A percentile compares a stretch with the other conserved stretches of the same genome.
phyloP scores from a whole-genome alignment of 805 yeast species.

The Dipodascus geniculatus region DNA sequence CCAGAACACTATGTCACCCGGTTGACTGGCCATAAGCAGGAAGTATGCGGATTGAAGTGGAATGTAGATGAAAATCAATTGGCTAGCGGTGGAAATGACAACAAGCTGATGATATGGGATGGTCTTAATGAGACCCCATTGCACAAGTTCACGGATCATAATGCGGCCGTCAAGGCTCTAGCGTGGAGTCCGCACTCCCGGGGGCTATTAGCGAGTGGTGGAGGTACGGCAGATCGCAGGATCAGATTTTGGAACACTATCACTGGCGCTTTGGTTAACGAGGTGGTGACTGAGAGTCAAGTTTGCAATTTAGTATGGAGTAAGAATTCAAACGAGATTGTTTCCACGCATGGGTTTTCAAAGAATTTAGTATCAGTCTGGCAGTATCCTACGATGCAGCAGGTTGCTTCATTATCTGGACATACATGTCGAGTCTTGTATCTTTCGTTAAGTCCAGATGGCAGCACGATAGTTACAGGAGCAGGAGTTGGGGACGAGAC shows the following conservation, averaged over 20 bases:
- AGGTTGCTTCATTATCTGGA: conserved; percentile 85
- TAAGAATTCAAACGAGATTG: conserved; percentile 79
- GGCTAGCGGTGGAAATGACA: conserved; percentile 95
- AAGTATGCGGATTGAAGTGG: conserved; percentile 95
- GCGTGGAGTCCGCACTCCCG: conserved; percentile 98
- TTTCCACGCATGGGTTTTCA: conserved; percentile 90
- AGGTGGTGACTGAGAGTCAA: conserved; percentile 92
- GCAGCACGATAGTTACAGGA: conserved; percentile 93
- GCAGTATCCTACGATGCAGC: conserved; percentile 90
- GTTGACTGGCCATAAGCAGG: conserved; percentile 74
- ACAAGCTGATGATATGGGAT: conserved; percentile 78
- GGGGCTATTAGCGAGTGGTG: conserved; percentile 89
- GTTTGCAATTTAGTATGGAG: conserved; percentile 94
- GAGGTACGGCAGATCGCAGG: conserved; percentile 89
- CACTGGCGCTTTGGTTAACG: conserved; percentile 60
- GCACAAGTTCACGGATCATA: conserved; percentile 66
- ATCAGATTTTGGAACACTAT: conserved; percentile 88
- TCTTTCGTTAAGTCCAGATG: conserved; percentile 86
- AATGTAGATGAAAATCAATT: conserved; percentile 80
- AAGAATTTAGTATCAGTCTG: conserved; percentile 84
- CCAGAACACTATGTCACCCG: conserved; percentile 70
- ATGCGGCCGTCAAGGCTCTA: conserved; percentile 92
- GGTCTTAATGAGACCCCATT: conserved; percentile 59
- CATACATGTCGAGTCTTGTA: conserved; percentile 89
- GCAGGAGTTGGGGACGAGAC: conserved; percentile 88